These are phyloP conservation scores for Apocynum venetum DNA, from an alignment of 257 asterid species.

Conservation along the genomic window DNA sequence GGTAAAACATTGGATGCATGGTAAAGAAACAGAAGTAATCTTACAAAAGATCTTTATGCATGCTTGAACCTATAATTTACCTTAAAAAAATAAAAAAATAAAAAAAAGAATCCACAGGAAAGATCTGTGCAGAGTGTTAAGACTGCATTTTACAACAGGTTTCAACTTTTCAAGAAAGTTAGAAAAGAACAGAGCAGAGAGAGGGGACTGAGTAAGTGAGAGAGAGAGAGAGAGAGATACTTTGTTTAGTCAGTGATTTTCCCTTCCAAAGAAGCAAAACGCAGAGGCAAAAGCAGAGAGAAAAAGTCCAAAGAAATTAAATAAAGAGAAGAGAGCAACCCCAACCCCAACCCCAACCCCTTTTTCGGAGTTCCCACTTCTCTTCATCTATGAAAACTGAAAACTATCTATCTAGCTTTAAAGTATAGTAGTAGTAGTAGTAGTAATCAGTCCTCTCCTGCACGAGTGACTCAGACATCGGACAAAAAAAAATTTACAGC, in stretches of 20 bases:
- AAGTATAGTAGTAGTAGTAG: background rate
- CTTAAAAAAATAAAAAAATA: background rate
- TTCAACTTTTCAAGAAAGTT: constrained; percentile 5
- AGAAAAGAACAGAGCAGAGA: background rate
- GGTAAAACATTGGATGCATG: no score
- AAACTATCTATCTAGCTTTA: background rate
- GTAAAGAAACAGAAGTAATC: no score
- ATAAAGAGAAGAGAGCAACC: background rate
- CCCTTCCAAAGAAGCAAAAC: background rate
- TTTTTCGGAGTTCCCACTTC: background rate
- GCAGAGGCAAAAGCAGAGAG: background rate
- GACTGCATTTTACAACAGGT: background rate
- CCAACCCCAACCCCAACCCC: background rate
- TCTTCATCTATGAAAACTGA: background rate
- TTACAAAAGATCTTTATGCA: no score
- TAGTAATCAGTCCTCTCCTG: constrained; percentile 2
- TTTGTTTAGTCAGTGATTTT: constrained; percentile 5
- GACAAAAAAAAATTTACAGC: background rate
- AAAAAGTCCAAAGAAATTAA: background rate
- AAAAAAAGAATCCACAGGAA: constrained; percentile 4
- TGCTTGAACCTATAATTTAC: background rate
- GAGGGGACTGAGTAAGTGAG: background rate
- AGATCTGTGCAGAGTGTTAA: background rate
- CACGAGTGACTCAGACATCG: constrained; percentile 13
- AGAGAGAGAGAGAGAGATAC: background rate